Base-by-base conservation (phyloP, 306 rosid genomes). In the Macrotyloma uniflorum region DNA sequence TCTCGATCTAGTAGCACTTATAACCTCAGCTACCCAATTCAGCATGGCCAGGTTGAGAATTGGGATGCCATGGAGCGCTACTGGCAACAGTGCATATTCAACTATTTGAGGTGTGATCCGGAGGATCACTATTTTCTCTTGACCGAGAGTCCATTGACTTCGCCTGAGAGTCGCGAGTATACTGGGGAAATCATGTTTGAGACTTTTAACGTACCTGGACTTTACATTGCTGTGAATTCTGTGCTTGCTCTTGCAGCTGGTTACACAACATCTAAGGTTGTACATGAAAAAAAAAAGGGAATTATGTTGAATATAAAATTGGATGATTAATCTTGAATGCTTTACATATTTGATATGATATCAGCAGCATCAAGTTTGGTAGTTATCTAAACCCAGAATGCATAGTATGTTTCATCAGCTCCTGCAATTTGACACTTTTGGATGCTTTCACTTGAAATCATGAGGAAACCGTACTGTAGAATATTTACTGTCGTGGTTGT, bases 241-340 rank as follows among this genome's bases (percentile, higher is more conserved):
- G 99, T 96, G 83, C 98, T 96, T 68, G 99, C 99, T 83, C 98
- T 96, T 81, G 99, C 99, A 1, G 99, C 99, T 14, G 99, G 99
- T 35, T 96, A 96, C 88, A 96, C 99, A 2, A 85, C 99, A 33
- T 96, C 99, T 51, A 96, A 96, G 97, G 99, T 94, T 86, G 86
- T 76, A 62, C 7, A n/a, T 8, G 30, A 69, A 74, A 63, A 23
- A 40, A 6, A 30, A 7, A 8, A 32, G 66, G 24, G 28, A 46
- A 10, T 42, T 81, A 26, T 57, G 33, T 69, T 76, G 16, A 54
- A 66, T 11, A 40, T 81, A 32, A 59, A 76, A 35, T 59, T 81
- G 46, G 83, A 55, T 40, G 58, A 30, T 74, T 59, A 78, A 70
- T 82, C 69, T 53, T 51, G 5, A 42, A 67, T 46, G 68, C 4